Evolutionary conservation across 768 basidiomycete genomes (phyloP), one percentile per base, ranked within the genome.

Genomic region (Tylopilus balloui): DNA sequence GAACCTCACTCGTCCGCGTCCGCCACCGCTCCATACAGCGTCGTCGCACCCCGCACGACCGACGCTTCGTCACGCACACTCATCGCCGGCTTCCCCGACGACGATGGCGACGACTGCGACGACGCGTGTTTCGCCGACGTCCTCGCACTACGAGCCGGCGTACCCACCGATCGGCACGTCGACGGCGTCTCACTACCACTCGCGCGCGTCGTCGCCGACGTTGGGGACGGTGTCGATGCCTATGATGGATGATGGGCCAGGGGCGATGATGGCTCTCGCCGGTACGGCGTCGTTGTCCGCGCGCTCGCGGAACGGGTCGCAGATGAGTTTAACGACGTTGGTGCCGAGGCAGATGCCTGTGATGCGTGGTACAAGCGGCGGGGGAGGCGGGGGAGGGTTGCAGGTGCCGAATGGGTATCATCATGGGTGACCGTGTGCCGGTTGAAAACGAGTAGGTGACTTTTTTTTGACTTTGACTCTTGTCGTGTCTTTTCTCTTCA

Each of bases 291-390:
- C 75, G 23, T 51, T 63, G 42, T 51, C 45, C 3, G 70, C 79
- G 42, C 78, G 86, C 14, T 88, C 86, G 55, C 72, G 82, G 55
- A 88, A 86, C 54, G 73, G 75, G 8, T 87, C 85, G 4, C 78
- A 81, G 64, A 75, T 81, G 63, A 87, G 77, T 61, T 61, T 87
- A 34, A 72, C 79, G 31, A 72, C 69, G n/a, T 61, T 80, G 50
- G 67, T 73, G 27, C 73, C 83, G 36, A 73, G 83, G 44, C 72
- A 69, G 45, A 55, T 51, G 42, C 62, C 71, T 8, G 51, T 71
- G 14, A 69, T 68, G 56, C 71, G 76, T 52, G 62, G 67, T 15
- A 63, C 47, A 38, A 73, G 70, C 27, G 34, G 19, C 3, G 48
- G 42, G 4, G 38, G 51, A 38, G 72, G 70, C 27, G 34, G 19